These are phyloP conservation scores for Leccinum disarticulatum DNA, from an alignment of 768 basidiomycete genomes.

Conservation along the genomic window DNA sequence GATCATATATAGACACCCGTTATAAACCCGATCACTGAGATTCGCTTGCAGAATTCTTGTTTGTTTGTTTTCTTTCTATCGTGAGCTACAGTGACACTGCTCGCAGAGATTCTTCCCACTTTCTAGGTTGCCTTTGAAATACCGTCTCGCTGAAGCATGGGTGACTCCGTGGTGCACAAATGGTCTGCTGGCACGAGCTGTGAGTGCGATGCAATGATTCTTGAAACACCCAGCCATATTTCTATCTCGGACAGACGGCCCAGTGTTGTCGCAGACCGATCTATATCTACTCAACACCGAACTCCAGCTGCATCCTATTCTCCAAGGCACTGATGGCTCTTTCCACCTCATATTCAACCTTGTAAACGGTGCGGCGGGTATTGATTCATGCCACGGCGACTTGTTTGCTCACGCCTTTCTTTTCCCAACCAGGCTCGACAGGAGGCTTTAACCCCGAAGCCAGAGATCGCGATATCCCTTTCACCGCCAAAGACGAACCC, in stretches of 20 bases:
- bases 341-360: constrained; percentile 77
- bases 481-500: constrained; percentile 56
- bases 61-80: neutral
- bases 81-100: neutral
- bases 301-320: constrained; percentile 73
- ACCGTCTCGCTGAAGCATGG: constrained; percentile 22
- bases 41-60: constrained; percentile 2
- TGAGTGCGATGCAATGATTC: constrained; percentile 20
- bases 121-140: neutral
- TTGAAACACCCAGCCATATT: neutral
- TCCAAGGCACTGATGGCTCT: constrained; percentile 44
- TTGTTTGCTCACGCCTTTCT: neutral
- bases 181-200: constrained; percentile 39
- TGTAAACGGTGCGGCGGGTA: constrained; percentile 49
- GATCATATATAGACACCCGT: constrained; percentile 4
- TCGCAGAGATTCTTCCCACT: neutral
- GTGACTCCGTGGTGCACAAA: constrained; percentile 30
- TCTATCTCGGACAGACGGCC: constrained; percentile 24
- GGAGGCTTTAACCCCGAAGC: constrained; percentile 61
- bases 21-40: constrained; percentile 3
- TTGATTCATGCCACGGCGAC: neutral
- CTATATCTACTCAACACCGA: constrained; percentile 73
- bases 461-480: constrained; percentile 58
- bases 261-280: constrained; percentile 77
- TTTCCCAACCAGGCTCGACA: constrained; percentile 46